phyloP scores from a whole-genome alignment of 179 eudicot species.

The Silene coronaria region DNA sequence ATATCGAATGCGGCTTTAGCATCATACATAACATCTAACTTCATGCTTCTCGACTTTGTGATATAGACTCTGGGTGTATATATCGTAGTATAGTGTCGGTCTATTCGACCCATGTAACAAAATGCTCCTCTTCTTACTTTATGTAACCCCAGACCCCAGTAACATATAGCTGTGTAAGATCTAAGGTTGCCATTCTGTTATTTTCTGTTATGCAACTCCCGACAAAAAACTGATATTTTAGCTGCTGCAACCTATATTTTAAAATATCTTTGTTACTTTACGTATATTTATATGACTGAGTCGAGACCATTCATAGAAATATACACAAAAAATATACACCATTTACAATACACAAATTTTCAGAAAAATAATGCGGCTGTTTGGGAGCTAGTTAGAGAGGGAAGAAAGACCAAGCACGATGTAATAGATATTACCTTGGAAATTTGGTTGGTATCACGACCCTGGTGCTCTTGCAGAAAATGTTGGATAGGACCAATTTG shows the following conservation, averaged over 20 bases:
- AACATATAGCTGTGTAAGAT: not conserved
- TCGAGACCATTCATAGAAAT: too few species aligned
- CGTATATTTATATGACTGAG: not conserved
- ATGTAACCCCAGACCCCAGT: too few species aligned
- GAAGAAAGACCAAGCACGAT: not conserved
- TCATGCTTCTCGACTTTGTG: constrained; percentile 1
- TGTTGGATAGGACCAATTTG: constrained; percentile 2
- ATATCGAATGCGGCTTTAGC: not conserved
- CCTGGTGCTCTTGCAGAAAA: not conserved
- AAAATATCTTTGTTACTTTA: too few species aligned
- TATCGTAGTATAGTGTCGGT: not conserved
- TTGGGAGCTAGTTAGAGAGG: constrained; percentile 1
- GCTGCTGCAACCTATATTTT: not conserved
- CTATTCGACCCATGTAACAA: not conserved
- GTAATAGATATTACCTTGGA: not conserved
- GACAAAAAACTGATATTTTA: not conserved
- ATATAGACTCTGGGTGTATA: not conserved
- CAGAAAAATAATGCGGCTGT: too few species aligned
- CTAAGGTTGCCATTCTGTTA: not conserved
- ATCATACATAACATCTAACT: not conserved
- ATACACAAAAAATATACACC: too few species aligned
- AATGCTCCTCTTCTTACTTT: too few species aligned
- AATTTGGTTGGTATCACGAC: not conserved
- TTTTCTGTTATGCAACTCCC: not conserved
- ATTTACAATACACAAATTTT: too few species aligned